These are phyloP conservation scores for Striga asiatica DNA, from an alignment of 257 asterid species.

Conservation along the genomic window DNA sequence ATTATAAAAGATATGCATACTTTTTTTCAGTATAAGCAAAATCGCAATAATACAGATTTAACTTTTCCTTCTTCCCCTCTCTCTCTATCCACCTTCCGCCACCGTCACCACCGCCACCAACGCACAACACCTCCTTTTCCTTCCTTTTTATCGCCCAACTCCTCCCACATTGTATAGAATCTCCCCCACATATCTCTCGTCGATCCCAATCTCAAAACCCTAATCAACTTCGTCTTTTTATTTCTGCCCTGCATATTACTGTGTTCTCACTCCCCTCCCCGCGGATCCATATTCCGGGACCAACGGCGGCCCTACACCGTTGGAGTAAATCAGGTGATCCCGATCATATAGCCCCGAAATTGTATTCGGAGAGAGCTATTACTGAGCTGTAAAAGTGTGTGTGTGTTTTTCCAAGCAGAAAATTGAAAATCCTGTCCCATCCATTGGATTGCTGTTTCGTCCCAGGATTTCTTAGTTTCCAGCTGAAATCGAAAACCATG, in stretches of 20 bases:
- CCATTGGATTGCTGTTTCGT: not conserved
- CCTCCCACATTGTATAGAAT: not conserved
- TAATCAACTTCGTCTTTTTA: not conserved
- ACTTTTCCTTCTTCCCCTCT: not conserved
- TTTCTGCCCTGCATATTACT: not conserved
- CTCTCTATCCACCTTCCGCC: not conserved
- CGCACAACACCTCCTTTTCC: not conserved
- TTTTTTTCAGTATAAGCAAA: no score
- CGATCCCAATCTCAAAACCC: not conserved
- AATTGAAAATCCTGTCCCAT: slow-evolving; percentile 4
- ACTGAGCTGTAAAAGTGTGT: not conserved
- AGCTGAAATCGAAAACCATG: slow-evolving; percentile 28
- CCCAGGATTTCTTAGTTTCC: not conserved
- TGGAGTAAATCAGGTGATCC: not conserved
- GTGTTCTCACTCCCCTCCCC: not conserved
- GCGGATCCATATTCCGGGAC: not conserved
- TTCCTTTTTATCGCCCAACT: not conserved
- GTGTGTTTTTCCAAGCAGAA: slow-evolving; percentile 2
- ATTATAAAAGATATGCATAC: no score
- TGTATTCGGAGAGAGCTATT: slow-evolving; percentile 4
- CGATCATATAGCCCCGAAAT: not conserved
- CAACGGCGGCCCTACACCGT: not conserved
- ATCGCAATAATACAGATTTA: no score
- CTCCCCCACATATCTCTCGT: not conserved
- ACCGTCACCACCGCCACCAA: not conserved